Base-by-base conservation (phyloP, 2,329 filamentous ascomycete genomes). In the Gaeumannomyces tritici region DNA sequence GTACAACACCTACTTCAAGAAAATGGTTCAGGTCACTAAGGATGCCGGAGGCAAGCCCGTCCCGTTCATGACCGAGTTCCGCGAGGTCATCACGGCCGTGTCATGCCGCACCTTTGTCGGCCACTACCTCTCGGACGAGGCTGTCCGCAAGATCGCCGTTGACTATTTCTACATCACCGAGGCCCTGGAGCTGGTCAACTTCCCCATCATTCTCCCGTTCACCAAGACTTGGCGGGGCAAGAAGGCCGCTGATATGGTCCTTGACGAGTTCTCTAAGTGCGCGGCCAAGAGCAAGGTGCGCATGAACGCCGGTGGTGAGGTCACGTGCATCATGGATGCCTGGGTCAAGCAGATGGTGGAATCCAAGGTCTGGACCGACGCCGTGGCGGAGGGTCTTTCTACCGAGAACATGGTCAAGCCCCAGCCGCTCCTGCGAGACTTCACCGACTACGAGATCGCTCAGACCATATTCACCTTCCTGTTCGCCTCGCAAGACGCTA, bases 151-250 rank as follows among this genome's bases (percentile, higher is more conserved):
- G 80, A 95, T 98, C 67, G 89, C 93, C 65, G 89, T 96, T 75
- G 93, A 98, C 77, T 99, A 96, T 79, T 98, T 96, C 77, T 85
- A 93, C 67, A 96, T 98, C 73, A 98, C 95, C 18, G 93, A 90
- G 63, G 95, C 95, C 27, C 85, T 98, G 68, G 95, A 99, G 76
- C 84, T 98, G 58, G 95, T 99, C 81, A 98, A 98, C 81, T 96
- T 98, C 80, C 93, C 95, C 64, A 89, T 98, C 77, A 97, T 98
- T 73, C 77, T 98, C 55, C 93, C 93, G 54, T 98, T 85, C 81
- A 97, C 93, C 73, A 93, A 92, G 80, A 92, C 92, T 6, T 98
- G 92, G 92, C 96, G 96, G 72, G 95, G 93, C 70, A 96, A 97
- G 83, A 96, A 93, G 79, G 91, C 92, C 33, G 88, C 93, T 63